Percentiles rank a stretch among this genome's conserved stretches.
phyloP scores from a whole-genome alignment of 495 filamentous ascomycete genomes.

The Friedmanniomyces simplex region DNA sequence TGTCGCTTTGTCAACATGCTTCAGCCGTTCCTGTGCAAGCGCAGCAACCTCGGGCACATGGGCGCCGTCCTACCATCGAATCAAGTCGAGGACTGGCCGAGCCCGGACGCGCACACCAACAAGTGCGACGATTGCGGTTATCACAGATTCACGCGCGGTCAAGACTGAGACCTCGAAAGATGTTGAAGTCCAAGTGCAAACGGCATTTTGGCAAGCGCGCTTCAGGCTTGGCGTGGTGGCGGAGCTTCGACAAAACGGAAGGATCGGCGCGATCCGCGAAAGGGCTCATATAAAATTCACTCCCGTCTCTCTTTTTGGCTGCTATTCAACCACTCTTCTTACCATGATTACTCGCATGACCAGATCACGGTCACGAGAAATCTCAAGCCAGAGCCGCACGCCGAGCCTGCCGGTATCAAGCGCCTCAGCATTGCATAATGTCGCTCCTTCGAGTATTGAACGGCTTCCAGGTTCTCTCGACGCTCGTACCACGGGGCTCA shows the following conservation, averaged over 20 bases:
- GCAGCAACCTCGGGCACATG: not conserved
- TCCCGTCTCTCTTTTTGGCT: not conserved
- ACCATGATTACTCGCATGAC: not conserved
- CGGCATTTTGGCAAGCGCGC: too few species aligned
- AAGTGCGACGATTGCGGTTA: conserved; percentile 13
- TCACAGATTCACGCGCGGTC: conserved; percentile 4
- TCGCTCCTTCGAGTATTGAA: not conserved
- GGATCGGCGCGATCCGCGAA: not conserved
- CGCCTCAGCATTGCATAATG: not conserved
- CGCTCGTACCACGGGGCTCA: not conserved
- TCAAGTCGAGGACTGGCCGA: conserved; percentile 1
- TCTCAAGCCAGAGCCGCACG: not conserved
- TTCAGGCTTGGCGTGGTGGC: too few species aligned
- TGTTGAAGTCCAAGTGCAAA: too few species aligned
- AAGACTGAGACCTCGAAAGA: not conserved
- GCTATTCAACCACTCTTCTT: not conserved
- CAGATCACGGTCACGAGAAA: not conserved
- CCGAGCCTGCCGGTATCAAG: not conserved
- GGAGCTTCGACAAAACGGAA: not conserved
- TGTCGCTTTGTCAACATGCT: not conserved
- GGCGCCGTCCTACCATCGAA: not conserved
- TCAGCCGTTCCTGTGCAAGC: conserved; percentile 12
- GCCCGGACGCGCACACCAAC: conserved; percentile 1
- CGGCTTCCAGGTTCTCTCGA: not conserved
- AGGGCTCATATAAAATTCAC: not conserved